Conservation (phyloP, 257 asterid species). For the Mentha longifolia region DNA sequence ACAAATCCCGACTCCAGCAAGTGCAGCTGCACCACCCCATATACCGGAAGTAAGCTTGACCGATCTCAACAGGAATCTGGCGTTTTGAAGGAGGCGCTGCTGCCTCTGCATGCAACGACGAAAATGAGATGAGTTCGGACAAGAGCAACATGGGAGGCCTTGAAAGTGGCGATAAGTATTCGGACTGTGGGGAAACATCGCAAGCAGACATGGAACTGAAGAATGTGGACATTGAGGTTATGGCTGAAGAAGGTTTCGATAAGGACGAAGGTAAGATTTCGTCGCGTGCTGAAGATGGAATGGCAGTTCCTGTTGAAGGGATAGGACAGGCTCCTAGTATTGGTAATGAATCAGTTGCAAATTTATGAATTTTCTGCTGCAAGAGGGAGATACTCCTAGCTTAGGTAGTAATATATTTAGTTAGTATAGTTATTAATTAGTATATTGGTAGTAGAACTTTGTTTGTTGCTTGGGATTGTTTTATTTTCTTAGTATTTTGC, state of each 20-base stretch:
- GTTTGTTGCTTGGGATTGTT: no score
- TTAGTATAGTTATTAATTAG: neutral
- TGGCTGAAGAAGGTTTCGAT: conserved; percentile 41
- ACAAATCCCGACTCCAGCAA: conserved; percentile 15
- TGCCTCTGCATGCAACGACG: conserved; percentile 31
- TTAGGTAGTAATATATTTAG: no score
- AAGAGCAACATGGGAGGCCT: conserved; percentile 43
- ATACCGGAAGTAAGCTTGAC: conserved; percentile 25
- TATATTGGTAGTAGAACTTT: no score
- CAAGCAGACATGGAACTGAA: conserved; percentile 36
- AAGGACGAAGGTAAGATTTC: conserved; percentile 15
- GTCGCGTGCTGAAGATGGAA: conserved; percentile 31
- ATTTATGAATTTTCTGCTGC: neutral
- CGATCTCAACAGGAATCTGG: conserved; percentile 35
- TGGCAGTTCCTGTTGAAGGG: conserved; percentile 36
- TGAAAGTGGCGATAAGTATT: conserved; percentile 31
- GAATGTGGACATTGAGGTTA: conserved; percentile 38
- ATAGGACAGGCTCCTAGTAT: conserved; percentile 22
- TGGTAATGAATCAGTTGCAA: conserved; percentile 30
- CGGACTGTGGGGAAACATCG: conserved; percentile 29
- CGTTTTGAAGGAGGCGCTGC: conserved; percentile 39
- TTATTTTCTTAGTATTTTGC: no score
- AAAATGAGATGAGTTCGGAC: conserved; percentile 33
- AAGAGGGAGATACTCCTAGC: neutral
- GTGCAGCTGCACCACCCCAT: conserved; percentile 34